Conservation (phyloP, 352 stramenopile genomes). For the Phytophthora meadii region DNA sequence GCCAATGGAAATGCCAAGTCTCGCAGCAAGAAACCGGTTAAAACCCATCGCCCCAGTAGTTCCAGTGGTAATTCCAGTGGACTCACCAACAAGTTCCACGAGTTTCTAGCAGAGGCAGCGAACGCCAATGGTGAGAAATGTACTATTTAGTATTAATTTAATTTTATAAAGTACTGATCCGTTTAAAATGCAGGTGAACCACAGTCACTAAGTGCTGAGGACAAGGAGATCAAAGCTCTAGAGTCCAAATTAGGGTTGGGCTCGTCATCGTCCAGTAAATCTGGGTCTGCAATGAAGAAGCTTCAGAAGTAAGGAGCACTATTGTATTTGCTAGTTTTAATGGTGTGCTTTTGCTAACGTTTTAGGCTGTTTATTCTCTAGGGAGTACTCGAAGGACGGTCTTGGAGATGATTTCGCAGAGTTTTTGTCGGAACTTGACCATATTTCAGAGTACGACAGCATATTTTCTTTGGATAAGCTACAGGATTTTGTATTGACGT, state of each 20-base stretch:
- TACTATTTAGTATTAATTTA: not conserved
- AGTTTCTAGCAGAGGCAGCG: slow-evolving; percentile 76
- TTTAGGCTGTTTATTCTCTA: slow-evolving; percentile 27
- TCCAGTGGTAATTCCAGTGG: not conserved
- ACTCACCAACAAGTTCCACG: slow-evolving; percentile 82
- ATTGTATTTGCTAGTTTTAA: not conserved
- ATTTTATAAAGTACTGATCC: not conserved
- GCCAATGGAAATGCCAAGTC: slow-evolving; percentile 11
- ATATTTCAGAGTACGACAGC: slow-evolving; percentile 67
- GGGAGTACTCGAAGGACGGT: slow-evolving; percentile 82
- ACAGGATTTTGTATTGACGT: not conserved
- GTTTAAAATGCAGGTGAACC: slow-evolving; percentile 11
- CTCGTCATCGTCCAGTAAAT: slow-evolving; percentile 44
- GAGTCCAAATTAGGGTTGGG: slow-evolving; percentile 72
- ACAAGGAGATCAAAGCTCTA: slow-evolving; percentile 77
- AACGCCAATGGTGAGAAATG: slow-evolving; percentile 21
- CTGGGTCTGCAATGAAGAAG: slow-evolving; percentile 58
- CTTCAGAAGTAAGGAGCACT: slow-evolving; percentile 61
- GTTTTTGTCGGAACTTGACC: slow-evolving; percentile 75
- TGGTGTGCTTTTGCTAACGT: slow-evolving; percentile 7
- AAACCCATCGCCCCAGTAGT: slow-evolving; percentile 12
- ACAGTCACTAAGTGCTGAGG: slow-evolving; percentile 46
- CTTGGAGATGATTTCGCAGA: slow-evolving; percentile 84
- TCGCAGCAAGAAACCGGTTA: slow-evolving; percentile 16
- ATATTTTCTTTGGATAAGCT: not conserved